Base-by-base conservation (phyloP, 2,329 filamentous ascomycete species). In the Xylariaceae sp. region DNA sequence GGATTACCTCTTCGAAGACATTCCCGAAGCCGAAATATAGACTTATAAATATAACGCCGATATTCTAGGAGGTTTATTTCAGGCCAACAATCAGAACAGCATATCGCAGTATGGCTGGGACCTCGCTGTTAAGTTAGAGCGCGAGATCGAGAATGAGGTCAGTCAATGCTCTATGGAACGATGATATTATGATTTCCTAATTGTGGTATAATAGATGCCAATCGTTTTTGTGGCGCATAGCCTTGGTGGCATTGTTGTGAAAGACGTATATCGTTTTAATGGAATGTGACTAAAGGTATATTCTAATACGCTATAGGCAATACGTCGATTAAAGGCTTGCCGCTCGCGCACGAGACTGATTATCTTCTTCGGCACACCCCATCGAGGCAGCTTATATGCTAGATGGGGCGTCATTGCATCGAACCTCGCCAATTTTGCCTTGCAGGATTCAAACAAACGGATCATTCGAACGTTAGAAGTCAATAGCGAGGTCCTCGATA, bases 341-440 rank as follows among this genome's bases (percentile, higher is more conserved):
- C 54, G 44, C 10, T 39, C 40, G 32, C 56, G 55, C 14, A 67
- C 64, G n/a, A 62, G 58, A 42, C 44, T 62, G 1, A 48, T 69
- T 36, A 37, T 69, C 10, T 71, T 71, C 51, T 60, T 71, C 3
- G 67, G 67, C 19, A 70, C 67, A 6, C 68, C 67, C n/a, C 67
- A 71, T 53, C 58, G 63, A 25, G 67, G 67, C 23, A 66, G 62
- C 44, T 33, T 33, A 2, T 47, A 41, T 17, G 62, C 64, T 8
- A 55, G 50, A 39, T 69, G 64, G 66, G 62, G 62, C 10, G 44
- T 52, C 22, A 62, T 67, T 19, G 62, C 58, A 7, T 59, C 59
- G 5, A 66, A 66, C 40, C 45, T 69, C 7, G 58, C 59, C 27
- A 49, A 44, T 5, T 45, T 66, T n/a, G 59, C 58, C 16, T 41